Conservation (phyloP, 2,329 filamentous ascomycete genomes). For the Fusarium foetens region DNA sequence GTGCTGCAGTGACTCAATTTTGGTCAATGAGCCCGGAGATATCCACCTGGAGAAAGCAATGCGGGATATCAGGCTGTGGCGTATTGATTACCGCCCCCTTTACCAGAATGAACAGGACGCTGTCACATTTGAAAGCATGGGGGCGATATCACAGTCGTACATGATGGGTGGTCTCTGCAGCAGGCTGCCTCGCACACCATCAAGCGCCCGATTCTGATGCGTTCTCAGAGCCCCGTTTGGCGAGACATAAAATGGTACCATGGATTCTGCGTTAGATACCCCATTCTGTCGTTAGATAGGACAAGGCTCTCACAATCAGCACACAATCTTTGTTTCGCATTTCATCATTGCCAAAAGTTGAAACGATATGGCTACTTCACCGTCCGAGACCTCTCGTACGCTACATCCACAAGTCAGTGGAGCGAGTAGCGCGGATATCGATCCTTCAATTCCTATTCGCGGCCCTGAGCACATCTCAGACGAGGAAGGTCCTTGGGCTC, state of each 20-base stretch:
- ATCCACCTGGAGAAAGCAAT: no score
- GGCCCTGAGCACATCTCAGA: not conserved
- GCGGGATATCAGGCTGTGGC: not conserved
- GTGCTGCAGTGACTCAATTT: not conserved
- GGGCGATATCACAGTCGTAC: not conserved
- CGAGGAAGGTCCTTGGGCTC: accelerated
- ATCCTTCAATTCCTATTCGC: not conserved
- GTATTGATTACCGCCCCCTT: no score
- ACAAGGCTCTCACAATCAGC: not conserved
- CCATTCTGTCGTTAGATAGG: not conserved
- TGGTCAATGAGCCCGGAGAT: not conserved
- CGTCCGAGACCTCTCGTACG: accelerated
- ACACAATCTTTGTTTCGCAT: not conserved
- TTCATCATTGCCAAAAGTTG: not conserved
- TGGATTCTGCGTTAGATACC: not conserved
- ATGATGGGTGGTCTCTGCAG: not conserved
- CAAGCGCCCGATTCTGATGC: accelerated
- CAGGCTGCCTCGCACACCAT: not conserved
- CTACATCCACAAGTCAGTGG: accelerated
- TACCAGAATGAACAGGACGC: not conserved
- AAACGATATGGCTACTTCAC: accelerated
- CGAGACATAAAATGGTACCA: not conserved
- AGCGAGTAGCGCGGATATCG: accelerated
- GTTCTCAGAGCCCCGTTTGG: not conserved
- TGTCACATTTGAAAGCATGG: not conserved